Conservation (phyloP, 202 grass and related monocot genomes). For the Musa balbisiana region DNA sequence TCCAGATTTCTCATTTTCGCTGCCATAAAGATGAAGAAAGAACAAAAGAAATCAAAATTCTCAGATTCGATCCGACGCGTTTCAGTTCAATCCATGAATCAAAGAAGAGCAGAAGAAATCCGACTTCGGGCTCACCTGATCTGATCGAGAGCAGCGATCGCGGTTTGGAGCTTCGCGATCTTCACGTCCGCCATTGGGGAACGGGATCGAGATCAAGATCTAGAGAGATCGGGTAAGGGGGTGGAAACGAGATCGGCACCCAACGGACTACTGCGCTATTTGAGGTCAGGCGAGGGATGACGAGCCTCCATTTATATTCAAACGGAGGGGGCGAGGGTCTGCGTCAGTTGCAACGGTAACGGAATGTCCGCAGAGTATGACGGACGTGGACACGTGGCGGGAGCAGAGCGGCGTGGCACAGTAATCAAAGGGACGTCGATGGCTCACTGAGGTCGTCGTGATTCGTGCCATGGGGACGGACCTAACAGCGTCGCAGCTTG, state of each 20-base stretch:
- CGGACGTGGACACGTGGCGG: not conserved
- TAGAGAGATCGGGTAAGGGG: not conserved
- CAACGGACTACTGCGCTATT: no score
- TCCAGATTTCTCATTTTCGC: conserved; percentile 71
- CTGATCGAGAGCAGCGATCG: conserved; percentile 41
- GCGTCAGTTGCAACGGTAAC: conserved; percentile 1
- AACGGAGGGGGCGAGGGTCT: not conserved
- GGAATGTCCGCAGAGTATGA: conserved; percentile 24
- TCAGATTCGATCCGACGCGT: not conserved
- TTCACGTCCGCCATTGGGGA: conserved; percentile 51
- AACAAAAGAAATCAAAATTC: conserved; percentile 7
- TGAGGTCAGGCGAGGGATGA: not conserved
- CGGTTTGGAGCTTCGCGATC: conserved; percentile 50
- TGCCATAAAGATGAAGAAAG: conserved; percentile 23
- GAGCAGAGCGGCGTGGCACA: not conserved
- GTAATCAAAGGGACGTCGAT: not conserved
- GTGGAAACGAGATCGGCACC: not conserved
- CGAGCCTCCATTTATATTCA: not conserved
- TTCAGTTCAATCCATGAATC: conserved; percentile 2
- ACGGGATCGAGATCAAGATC: not conserved
- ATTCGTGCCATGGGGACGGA: not conserved
- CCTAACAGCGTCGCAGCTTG: not conserved
- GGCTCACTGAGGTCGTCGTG: not conserved
- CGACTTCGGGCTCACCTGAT: conserved; percentile 42
- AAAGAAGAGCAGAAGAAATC: conserved; percentile 12